Evolutionary conservation across 2,329 filamentous ascomycete genomes (phyloP), one percentile per base, ranked within the genome.

Genomic region (Fusarium sp.): DNA sequence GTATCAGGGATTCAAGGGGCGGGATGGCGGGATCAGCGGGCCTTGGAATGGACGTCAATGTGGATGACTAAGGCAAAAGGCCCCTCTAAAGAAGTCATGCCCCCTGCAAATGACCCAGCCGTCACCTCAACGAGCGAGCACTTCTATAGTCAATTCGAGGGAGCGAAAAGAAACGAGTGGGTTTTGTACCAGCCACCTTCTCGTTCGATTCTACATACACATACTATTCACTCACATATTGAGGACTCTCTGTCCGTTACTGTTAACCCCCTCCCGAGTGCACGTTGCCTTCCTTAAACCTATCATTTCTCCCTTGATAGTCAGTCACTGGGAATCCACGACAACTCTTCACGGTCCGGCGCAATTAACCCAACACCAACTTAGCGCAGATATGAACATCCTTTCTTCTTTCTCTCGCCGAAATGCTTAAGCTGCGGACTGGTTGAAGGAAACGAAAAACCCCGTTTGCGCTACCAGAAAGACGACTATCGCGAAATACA

Each of bases 381-480:
- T 53, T 70, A 68, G 71, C 72, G 63, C 65, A 72, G 67, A 49
- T 62, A 75, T 75, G 70, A 69, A 52, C 59, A 47, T 24, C 46
- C 55, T 59, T 34, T 63, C 58, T 43, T 47, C 56, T 62, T 29
- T 62, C 49, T 29, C 60, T 51, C 55, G 71, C 67, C 71, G 67
- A 69, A 58, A 74, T 76, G 74, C 56, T 63, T 75, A 57, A 75
- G 62, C 48, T 67, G 59, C 66, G 56, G n/a, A 34, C 53, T 46
- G 61, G 58, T 30, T 58, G 44, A 68, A 53, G 25, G 65, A 51
- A 57, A 7, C 34, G 18, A 38, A 32, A 32, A 32, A 15, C 0
- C 18, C 34, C 32, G 24, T 60, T 66, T 64, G 66, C 62, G 51
- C 55, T 63, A 59, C 43, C 51, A 58, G 49, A 68, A 56, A 60